Percentiles rank a stretch among this genome's conserved stretches.
These are phyloP conservation scores for Pleurotus platypus DNA, from an alignment of 768 basidiomycete species.

Conservation along the genomic window DNA sequence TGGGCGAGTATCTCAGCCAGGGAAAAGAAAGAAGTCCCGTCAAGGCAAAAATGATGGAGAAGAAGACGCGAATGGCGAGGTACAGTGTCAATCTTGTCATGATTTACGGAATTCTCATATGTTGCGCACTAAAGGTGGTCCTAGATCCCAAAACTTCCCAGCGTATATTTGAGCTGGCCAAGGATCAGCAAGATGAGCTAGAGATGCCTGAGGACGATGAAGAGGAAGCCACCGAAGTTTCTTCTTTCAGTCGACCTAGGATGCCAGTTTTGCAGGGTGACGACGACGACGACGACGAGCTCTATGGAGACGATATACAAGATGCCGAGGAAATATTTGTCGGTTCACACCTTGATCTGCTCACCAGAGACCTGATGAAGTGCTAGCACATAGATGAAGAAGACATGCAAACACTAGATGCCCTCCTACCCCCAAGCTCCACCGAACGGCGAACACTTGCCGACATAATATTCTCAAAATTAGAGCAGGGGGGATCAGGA, in stretches of 20 bases:
- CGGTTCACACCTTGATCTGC: slow-evolving; percentile 19
- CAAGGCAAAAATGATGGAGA: slow-evolving; percentile 39
- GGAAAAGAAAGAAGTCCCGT: slow-evolving; percentile 66
- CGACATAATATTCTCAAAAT: slow-evolving; percentile 94
- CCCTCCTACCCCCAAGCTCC: slow-evolving; percentile 70
- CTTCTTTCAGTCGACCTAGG: slow-evolving; percentile 29
- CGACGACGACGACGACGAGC: slow-evolving; percentile 51
- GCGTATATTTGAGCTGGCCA: slow-evolving; percentile 88
- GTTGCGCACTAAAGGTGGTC: slow-evolving; percentile 42
- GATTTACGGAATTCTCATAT: not conserved
- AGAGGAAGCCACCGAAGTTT: slow-evolving; percentile 29
- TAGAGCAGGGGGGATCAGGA: slow-evolving; percentile 62
- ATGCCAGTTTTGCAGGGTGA: slow-evolving; percentile 36
- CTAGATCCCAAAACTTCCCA: slow-evolving; percentile 80
- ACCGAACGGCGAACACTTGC: slow-evolving; percentile 84
- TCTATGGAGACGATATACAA: slow-evolving; percentile 46
- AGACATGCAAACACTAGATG: slow-evolving; percentile 84
- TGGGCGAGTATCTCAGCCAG: slow-evolving; percentile 72
- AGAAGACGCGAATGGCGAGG: slow-evolving; percentile 53
- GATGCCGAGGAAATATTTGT: slow-evolving; percentile 66
- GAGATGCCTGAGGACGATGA: slow-evolving; percentile 60
- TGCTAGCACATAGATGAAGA: slow-evolving; percentile 83
- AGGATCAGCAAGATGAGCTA: slow-evolving; percentile 90
- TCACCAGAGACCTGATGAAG: slow-evolving; percentile 10
- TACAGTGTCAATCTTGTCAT: slow-evolving; percentile 24